These are phyloP conservation scores for Aspergillus funiculosus DNA, from an alignment of 495 filamentous ascomycete species.

Conservation along the genomic window DNA sequence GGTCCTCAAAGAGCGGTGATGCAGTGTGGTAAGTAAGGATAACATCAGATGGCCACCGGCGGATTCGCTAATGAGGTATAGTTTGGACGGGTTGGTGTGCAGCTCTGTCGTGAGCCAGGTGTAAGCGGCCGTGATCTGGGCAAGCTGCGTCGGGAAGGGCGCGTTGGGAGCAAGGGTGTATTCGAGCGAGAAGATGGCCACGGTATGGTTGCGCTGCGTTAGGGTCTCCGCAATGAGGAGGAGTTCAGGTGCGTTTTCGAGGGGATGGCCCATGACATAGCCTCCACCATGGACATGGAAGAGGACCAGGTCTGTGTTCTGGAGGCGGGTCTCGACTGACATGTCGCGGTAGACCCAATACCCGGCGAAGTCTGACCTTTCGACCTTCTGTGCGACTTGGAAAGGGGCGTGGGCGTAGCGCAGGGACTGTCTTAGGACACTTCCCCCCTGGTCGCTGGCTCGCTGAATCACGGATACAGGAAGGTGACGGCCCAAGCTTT, in stretches of 20 bases:
- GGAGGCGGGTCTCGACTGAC: conserved; percentile 1
- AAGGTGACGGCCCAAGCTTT: conserved; percentile 6
- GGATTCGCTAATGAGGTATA: conserved; percentile 13
- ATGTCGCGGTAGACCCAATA: conserved; percentile 7
- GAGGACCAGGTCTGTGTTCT: conserved; percentile 8
- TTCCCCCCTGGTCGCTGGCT: not conserved
- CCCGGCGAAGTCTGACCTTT: conserved; percentile 2
- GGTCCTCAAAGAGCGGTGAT: not conserved
- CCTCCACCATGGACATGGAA: conserved; percentile 12
- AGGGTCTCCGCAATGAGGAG: conserved; percentile 7
- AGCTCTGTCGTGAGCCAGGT: conserved; percentile 8
- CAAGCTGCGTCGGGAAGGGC: conserved; percentile 10
- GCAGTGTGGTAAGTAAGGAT: conserved; percentile 2
- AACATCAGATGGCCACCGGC: conserved; percentile 10
- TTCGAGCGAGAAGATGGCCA: conserved; percentile 9
- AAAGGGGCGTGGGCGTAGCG: conserved; percentile 7
- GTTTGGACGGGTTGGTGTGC: not conserved
- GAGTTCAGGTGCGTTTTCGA: conserved; percentile 10
- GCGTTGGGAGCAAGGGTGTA: conserved; percentile 9
- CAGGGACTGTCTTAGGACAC: not conserved
- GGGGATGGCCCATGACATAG: conserved; percentile 10
- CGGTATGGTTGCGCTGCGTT: conserved; percentile 1
- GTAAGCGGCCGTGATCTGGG: conserved; percentile 7
- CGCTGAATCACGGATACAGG: conserved; percentile 8
- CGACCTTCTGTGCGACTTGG: conserved; percentile 2